phyloP scores from a whole-genome alignment of 495 filamentous ascomycete species.

The Podospora pseudocomata region DNA sequence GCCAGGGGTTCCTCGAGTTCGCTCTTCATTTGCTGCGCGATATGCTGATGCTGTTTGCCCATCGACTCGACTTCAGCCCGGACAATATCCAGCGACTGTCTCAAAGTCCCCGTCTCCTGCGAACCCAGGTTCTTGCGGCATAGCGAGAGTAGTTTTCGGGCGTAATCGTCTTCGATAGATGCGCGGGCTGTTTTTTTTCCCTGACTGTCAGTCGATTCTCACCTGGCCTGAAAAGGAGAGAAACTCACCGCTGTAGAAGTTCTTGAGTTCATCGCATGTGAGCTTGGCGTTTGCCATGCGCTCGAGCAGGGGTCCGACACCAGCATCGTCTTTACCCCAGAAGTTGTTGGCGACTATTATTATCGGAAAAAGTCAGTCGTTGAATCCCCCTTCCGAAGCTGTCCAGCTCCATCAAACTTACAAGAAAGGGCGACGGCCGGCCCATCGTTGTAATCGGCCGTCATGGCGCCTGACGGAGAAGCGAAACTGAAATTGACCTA shows the following conservation, averaged over 20 bases:
- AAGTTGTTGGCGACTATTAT: conserved; percentile 92
- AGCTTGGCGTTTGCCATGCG: conserved; percentile 95
- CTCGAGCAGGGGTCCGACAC: conserved; percentile 85
- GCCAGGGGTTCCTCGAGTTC: conserved; percentile 94
- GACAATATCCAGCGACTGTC: conserved; percentile 76
- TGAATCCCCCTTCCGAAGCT: background rate
- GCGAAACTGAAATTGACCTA: background rate
- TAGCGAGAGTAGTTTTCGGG: conserved; percentile 83
- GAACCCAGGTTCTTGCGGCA: conserved; percentile 87
- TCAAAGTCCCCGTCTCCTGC: conserved; percentile 79
- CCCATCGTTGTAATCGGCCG: conserved; percentile 32
- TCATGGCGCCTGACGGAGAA: conserved; percentile 24
- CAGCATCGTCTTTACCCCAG: conserved; percentile 99
- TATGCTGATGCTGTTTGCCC: conserved; percentile 85
- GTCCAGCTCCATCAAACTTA: conserved; percentile 14
- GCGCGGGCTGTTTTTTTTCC: conserved; percentile 61
- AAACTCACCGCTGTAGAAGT: conserved; percentile 77
- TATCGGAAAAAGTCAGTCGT: conserved; percentile 3
- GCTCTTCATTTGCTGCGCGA: conserved; percentile 89
- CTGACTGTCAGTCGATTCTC: background rate
- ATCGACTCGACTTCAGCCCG: conserved; percentile 92
- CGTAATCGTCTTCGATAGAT: conserved; percentile 94
- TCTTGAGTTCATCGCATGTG: conserved; percentile 89
- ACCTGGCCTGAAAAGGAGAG: background rate
- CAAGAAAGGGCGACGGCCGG: conserved; percentile 50